A percentile compares a stretch with the other conserved stretches of the same genome.
These are phyloP conservation scores for Arthrocladium fulminans DNA, from an alignment of 2,329 filamentous ascomycete species.

Conservation along the genomic window DNA sequence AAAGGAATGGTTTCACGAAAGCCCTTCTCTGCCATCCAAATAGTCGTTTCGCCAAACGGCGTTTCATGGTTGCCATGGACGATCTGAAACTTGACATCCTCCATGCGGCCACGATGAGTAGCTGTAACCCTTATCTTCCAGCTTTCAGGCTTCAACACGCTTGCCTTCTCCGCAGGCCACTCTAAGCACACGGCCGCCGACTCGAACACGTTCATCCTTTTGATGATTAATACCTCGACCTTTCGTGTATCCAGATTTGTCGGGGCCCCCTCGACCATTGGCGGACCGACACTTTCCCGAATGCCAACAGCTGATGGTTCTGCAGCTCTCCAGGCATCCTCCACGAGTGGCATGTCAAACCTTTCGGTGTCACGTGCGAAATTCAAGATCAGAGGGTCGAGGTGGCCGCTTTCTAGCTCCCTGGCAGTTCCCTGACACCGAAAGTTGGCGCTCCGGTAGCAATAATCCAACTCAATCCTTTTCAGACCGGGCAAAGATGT, in stretches of 20 bases:
- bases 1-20: neutral
- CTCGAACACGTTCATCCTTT: neutral
- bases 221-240: constrained; percentile 1
- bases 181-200: neutral
- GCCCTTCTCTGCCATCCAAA: neutral
- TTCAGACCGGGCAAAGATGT: neutral
- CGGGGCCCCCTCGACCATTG: neutral
- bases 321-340: constrained; percentile 1
- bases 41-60: neutral
- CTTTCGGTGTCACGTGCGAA: constrained; percentile 5
- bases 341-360: constrained; percentile 4
- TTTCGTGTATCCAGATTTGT: neutral
- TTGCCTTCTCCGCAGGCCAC: neutral
- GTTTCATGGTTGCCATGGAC: neutral
- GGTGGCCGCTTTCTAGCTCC: neutral
- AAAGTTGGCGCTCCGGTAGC: constrained; percentile 1
- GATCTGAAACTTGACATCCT: constrained; percentile 1
- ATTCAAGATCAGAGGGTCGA: neutral
- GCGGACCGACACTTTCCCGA: neutral
- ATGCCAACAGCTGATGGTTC: too few species aligned
- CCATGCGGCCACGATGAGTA: neutral
- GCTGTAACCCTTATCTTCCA: constrained; percentile 3
- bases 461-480: constrained; percentile 1
- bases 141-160: neutral
- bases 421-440: neutral